Evolutionary conservation across 345 rosid species (phyloP).

Genomic region (Punica granatum): DNA sequence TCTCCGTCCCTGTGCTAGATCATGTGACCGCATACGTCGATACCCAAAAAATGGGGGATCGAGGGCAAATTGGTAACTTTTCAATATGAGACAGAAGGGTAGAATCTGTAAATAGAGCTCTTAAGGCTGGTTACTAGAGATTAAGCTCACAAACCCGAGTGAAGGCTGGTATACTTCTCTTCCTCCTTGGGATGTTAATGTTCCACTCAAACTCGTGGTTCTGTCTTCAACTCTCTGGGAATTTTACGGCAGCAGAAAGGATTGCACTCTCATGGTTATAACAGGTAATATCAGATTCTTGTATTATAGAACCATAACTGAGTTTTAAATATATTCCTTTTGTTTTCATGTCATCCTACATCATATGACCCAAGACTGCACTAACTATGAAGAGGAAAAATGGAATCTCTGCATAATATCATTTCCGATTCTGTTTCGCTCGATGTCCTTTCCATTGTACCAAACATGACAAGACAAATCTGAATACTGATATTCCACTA

Average conservation of each 20-base stretch:
- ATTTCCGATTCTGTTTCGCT: too few relatives aligned
- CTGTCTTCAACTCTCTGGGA: neutral
- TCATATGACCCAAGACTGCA: too few relatives aligned
- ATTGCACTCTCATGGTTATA: constrained; percentile 7
- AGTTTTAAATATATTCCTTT: too few relatives aligned
- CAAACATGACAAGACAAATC: neutral
- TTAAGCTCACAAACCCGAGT: neutral
- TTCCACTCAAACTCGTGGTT: constrained; percentile 12
- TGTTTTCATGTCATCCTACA: neutral
- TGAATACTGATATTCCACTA: neutral
- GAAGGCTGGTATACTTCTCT: neutral
- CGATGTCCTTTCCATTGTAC: neutral
- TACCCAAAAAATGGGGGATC: neutral
- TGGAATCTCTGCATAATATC: too few relatives aligned
- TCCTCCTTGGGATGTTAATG: constrained; percentile 12
- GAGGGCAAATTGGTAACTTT: neutral
- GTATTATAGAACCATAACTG: too few relatives aligned
- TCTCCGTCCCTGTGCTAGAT: too few relatives aligned
- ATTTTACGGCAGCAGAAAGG: accelerated
- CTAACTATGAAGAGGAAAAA: too few relatives aligned
- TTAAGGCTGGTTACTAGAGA: too few relatives aligned
- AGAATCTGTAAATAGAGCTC: too few relatives aligned
- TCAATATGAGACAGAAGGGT: neutral
- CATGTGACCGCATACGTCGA: too few relatives aligned
- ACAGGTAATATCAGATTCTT: too few relatives aligned